Evolutionary conservation across 1,139 yeast species (phyloP), one percentile per base, ranked within the genome.

Genomic region (Geotrichum histeridarum): DNA sequence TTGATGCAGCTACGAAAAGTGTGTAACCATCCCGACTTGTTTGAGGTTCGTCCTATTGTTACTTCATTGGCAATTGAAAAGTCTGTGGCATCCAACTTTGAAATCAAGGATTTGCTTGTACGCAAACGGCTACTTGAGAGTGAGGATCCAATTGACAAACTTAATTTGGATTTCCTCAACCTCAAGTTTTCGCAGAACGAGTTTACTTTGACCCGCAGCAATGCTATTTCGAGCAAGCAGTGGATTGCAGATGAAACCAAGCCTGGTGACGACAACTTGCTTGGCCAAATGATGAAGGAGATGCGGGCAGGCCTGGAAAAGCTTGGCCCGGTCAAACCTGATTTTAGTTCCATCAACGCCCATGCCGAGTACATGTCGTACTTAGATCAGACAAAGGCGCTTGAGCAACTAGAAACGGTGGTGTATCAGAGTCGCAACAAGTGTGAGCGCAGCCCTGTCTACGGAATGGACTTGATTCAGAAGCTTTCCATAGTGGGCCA

Each of bases 1-100:
- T 78, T 94, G 71, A 94, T 94, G 99, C 99, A 94, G 70, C 75
- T 94, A 64, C 81, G 99, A 63, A 94, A 94, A 69, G 99, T 93
- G 42, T 93, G 99, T 72, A 93, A 93, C 65, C 99, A 93, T 71
- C 99, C 99, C 0, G 97, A 94, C 71, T 73, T 94, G 59, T 94
- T 94, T 72, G 99, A 94, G 67, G 97, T 91, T 6, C 77, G 99
- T 57, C 99, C 98, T 0, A 87, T 94, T 63, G 81, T 88, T 33
- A 94, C 99, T 0, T 91, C 98, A 1, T 83, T 88, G 67, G 86
- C 94, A 0, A 74, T 89, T 73, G 80, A 81, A 1, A 75, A 76
- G 48, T 80, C 93, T 1, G 90, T 86, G 1, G 73, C 79, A 8
- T 72, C 81, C 0, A 68, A 73, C 8, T 89, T 75, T 64, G 72